These are phyloP conservation scores for Moringa oleifera DNA, from an alignment of 345 rosid genomes.

Conservation along the genomic window DNA sequence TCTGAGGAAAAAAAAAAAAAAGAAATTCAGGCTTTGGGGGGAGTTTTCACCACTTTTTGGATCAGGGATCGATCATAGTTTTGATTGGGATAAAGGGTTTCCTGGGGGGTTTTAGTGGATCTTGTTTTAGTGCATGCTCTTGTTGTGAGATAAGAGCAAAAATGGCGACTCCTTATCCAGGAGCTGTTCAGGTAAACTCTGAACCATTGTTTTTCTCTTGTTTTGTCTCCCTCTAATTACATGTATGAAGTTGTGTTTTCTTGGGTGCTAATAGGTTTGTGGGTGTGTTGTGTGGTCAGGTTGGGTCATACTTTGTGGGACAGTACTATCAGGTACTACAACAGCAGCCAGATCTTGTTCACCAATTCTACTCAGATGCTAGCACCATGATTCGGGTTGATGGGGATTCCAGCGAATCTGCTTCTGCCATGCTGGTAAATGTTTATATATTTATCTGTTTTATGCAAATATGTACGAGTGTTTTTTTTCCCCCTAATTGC, in stretches of 20 bases:
- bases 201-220: not conserved
- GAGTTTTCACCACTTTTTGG: not conserved
- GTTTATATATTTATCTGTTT: not conserved
- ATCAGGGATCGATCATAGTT: slow-evolving; percentile 10
- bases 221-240: not conserved
- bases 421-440: slow-evolving; percentile 66
- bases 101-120: slow-evolving; percentile 11
- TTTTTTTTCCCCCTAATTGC: too few relatives aligned
- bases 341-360: slow-evolving; percentile 79
- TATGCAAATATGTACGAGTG: not conserved
- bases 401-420: slow-evolving; percentile 64
- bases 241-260: not conserved
- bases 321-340: slow-evolving; percentile 87
- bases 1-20: too few relatives aligned
- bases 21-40: slow-evolving; percentile 10
- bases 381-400: slow-evolving; percentile 76
- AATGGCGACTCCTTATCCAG: slow-evolving; percentile 66
- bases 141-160: slow-evolving; percentile 13
- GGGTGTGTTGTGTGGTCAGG: slow-evolving; percentile 34
- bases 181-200: slow-evolving; percentile 51
- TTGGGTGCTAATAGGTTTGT: slow-evolving; percentile 4
- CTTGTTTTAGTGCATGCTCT: slow-evolving; percentile 14
- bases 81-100: not conserved
- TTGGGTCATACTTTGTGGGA: slow-evolving; percentile 91
- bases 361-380: slow-evolving; percentile 73